Evolutionary conservation across 805 yeast species (phyloP), one percentile per base, ranked within the genome.

Genomic region (Candida odintsovae): DNA sequence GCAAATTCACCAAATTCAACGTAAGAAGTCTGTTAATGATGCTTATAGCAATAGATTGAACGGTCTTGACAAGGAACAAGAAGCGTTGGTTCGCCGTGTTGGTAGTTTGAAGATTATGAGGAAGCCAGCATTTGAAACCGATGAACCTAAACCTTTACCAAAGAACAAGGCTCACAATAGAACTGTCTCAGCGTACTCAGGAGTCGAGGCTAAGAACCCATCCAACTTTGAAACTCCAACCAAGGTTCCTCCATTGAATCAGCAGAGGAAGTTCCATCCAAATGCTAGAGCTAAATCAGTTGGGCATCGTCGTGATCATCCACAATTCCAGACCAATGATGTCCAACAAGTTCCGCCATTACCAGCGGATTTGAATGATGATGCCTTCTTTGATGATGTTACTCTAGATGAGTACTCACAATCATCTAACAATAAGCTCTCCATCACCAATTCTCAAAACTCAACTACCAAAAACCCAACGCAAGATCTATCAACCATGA

Each of bases 251-350:
- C 22, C 47, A 49, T 6, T 42, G 16, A 53, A 50, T 40, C 46
- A 58, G 2, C 56, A 61, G 22, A 63, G 66, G 33, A 70, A 64
- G 51, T 63, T 59, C 48, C 96, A 87, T 63, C 95, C 96, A 33
- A 80, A 89, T 13, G 95, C 95, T 0, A 77, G 96, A 57, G 95
- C 95, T 3, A 88, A 86, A 61, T 85, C 95, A 19, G 81, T 87
- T 42, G 90, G 90, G n/a, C 92, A 87, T 62, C 77, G 87, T 58
- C 82, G 80, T 55, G 83, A 81, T 19, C 46, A 41, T 16, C 49
- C 41, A 41, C 45, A 20, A 21, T 45, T 45, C 41, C 40, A 38
- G 3, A 20, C 39, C 12, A 38, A 35, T 38, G 51, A 50, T 7
- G 25, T 43, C 12, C 46, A 38, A 18, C 45, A 51, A 45, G 58